Conservation (phyloP, 495 filamentous ascomycete species). For the Usnea hakonensis region DNA sequence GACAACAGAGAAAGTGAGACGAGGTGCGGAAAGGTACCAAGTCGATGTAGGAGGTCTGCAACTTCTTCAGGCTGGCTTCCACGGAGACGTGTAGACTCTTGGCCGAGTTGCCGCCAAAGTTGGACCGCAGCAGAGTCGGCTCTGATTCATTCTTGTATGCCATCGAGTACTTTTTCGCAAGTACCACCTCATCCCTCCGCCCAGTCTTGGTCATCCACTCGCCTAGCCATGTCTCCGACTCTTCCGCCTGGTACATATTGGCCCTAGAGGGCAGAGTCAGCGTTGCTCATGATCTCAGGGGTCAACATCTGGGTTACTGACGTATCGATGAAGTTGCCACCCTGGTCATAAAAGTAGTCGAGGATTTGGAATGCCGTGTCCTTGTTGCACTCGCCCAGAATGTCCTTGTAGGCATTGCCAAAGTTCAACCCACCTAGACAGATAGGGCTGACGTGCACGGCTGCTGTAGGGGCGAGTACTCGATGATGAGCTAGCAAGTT, state of each 20-base stretch:
- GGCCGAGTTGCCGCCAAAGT: slow-evolving; percentile 47
- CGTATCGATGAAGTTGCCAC: slow-evolving; percentile 50
- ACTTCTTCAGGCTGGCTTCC: slow-evolving; percentile 49
- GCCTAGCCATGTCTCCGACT: slow-evolving; percentile 52
- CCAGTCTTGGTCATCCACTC: slow-evolving; percentile 50
- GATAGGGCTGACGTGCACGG: slow-evolving; percentile 53
- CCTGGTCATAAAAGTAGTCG: slow-evolving; percentile 42
- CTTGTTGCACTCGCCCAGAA: slow-evolving; percentile 45
- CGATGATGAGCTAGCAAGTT: slow-evolving; percentile 52
- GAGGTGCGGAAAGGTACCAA: background rate
- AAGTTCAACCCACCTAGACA: slow-evolving; percentile 58
- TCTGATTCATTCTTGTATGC: slow-evolving; percentile 25
- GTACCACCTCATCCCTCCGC: slow-evolving; percentile 57
- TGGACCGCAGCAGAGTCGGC: slow-evolving; percentile 33
- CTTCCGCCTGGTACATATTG: slow-evolving; percentile 50
- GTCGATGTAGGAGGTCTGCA: slow-evolving; percentile 60
- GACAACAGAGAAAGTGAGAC: background rate
- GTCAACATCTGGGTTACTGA: background rate
- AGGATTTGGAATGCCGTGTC: slow-evolving; percentile 43
- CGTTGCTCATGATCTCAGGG: background rate
- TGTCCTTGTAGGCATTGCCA: slow-evolving; percentile 44
- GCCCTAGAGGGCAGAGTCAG: slow-evolving; percentile 13
- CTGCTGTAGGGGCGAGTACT: slow-evolving; percentile 50
- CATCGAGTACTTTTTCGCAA: slow-evolving; percentile 64
- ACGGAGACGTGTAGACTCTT: slow-evolving; percentile 49